Evolutionary conservation across 1,284 basidiomycete species (phyloP), one percentile per base, ranked within the genome.

Genomic region (Clitocybe nebularis): DNA sequence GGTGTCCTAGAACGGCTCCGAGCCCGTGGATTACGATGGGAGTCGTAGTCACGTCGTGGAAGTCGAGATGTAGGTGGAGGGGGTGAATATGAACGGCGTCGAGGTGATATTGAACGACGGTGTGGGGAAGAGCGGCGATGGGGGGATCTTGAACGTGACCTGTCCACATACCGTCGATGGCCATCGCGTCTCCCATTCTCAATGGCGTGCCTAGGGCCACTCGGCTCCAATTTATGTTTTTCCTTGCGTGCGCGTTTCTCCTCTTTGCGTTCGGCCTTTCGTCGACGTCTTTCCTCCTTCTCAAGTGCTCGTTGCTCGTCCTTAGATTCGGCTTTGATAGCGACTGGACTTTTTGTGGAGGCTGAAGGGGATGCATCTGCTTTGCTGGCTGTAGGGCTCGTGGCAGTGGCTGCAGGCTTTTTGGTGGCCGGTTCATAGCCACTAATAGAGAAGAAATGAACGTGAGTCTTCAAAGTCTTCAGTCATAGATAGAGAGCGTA

Each of bases 381-480:
- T 14, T 16, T 24, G 23, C 41, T 51, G 11, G 43, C 44, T 24
- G 59, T 55, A 38, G 59, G 43, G 7, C 55, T 51, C 5, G 54
- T 47, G 19, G 43, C 48, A 19, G 46, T 24, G 3, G 33, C 39
- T 2, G 44, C 63, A 45, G 36, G 53, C 48, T 73, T 77, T n/a
- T 67, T 58, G 7, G n/a, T n/a, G n/a, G 70, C 66, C 0, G 81
- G 74, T 23, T 74, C 79, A 57, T 83, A 87, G 1, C 84, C 84
- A 49, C 82, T 85, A 51, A 4, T 42, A 11, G 8, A 35, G n/a
- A 43, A 9, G 17, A 28, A 21, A 39, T 47, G n/a, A 13, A 38
- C 6, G 20, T 26, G 25, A 38, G 25, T 35, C n/a, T 11, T 14
- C 8, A 17, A 20, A 35, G 17, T 7, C 11, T 34, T 1, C 3